Percentiles rank a stretch among this genome's conserved stretches.
phyloP scores from a whole-genome alignment of 768 basidiomycete species.

The Lyophyllum decastes region DNA sequence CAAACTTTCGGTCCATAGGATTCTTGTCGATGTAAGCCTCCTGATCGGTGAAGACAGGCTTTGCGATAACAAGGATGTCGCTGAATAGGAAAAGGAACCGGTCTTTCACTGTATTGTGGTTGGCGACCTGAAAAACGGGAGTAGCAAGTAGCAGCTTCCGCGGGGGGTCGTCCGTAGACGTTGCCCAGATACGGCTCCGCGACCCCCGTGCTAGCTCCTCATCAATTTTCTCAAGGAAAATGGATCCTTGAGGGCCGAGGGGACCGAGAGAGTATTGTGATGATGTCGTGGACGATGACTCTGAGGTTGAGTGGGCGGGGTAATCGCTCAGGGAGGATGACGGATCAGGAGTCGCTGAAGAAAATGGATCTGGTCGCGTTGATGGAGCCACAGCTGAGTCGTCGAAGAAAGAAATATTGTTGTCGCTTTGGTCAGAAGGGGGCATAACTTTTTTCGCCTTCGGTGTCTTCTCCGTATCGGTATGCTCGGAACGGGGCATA shows the following conservation, averaged over 20 bases:
- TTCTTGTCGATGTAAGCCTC: conserved; percentile 63
- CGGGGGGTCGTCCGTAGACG: conserved; percentile 80
- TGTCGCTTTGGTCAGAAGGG: conserved; percentile 22
- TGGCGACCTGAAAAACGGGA: conserved; percentile 91
- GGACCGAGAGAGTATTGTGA: conserved; percentile 60
- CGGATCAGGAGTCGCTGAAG: conserved; percentile 74
- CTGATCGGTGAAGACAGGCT: conserved; percentile 76
- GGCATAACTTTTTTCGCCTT: conserved; percentile 39
- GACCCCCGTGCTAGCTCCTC: conserved; percentile 67
- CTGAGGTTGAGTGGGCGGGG: conserved; percentile 68
- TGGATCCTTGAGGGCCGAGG: conserved; percentile 43
- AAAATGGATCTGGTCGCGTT: conserved; percentile 56
- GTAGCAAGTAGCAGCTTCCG: conserved; percentile 83
- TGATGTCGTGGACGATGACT: conserved; percentile 71
- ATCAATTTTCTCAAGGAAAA: conserved; percentile 69
- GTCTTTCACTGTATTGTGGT: conserved; percentile 92
- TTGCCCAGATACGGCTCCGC: conserved; percentile 59
- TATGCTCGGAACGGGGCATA: conserved; percentile 21
- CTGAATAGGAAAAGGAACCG: conserved; percentile 96
- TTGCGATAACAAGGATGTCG: conserved; percentile 91
- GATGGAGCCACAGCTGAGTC: conserved; percentile 41
- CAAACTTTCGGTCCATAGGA: conserved; percentile 75
- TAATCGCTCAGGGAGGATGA: conserved; percentile 76
- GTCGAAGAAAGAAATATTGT: conserved; percentile 25
- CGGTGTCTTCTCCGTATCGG: conserved; percentile 42